Base-by-base conservation (phyloP, 331 rosid genomes). In the Phaseolus coccineus region DNA sequence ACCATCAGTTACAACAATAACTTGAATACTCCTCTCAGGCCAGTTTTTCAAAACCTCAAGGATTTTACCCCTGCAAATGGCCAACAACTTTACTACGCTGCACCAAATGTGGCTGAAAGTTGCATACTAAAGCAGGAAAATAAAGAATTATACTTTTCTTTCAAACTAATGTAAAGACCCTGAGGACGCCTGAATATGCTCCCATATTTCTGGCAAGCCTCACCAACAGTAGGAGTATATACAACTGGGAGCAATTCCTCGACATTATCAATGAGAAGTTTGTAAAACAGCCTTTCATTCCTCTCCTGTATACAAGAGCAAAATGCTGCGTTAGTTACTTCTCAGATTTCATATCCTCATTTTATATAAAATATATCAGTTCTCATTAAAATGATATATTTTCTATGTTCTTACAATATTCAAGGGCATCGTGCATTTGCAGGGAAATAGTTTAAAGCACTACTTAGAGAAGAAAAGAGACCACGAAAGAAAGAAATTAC, bases 201-300 rank as follows among this genome's bases (percentile, higher is more conserved):
- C 14, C 99, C 99, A 69, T 93, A 95, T 82, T 93, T 93, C 84
- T 95, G 99, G 88, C 99, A 95, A 85, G 99, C 99, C 90, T 95
- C 97, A 0, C 99, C 99, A 13, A 95, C 99, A 0, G 93, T 90
- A 6, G 99, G 99, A 80, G 98, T 95, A 88, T 95, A 95, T 63
- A 95, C 99, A 76, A 95, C 82, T 14, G 99, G 99, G 75, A 95
- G 99, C 77, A 95, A 84, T 70, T 95, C 98, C 88, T 95, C 99
- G 69, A 93, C 99, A 51, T 95, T 90, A 27, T 95, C 98, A 6
- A 95, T 87, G 22, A 95, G 90, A 70, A 95, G 97, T 81, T 93
- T 95, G 87, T 95, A 95, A 84, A 95, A 95, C 84, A 95, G 82
- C 81, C 92, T 87, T 75, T 93, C 92, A 67, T 95, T 95, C 86